These are phyloP conservation scores for Tritrichomonas musculus DNA, from an alignment of 208 protist species.

Conservation along the genomic window DNA sequence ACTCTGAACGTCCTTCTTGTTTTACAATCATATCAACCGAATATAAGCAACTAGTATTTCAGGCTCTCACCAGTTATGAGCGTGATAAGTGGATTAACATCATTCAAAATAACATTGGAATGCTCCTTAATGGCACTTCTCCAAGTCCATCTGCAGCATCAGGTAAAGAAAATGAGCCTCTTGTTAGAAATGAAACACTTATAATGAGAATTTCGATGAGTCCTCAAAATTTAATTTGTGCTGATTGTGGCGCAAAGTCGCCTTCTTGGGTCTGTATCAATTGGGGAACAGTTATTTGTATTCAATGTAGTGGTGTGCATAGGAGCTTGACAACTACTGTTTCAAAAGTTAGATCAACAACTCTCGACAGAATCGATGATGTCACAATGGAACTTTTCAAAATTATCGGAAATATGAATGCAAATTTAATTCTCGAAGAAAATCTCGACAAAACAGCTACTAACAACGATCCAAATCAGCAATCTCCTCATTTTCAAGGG, in stretches of 20 bases:
- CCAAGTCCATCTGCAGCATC: too few species aligned
- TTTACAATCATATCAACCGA: not conserved
- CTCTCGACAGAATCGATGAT: constrained; percentile 23
- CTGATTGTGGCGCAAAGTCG: not conserved
- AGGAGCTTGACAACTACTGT: not conserved
- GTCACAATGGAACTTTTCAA: constrained; percentile 32
- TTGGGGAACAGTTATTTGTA: constrained; percentile 2
- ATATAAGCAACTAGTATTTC: not conserved
- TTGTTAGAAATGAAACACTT: not conserved
- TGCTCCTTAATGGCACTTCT: not conserved
- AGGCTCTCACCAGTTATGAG: not conserved
- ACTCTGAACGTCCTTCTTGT: not conserved
- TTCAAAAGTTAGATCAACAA: constrained; percentile 32
- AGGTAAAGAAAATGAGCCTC: too few species aligned
- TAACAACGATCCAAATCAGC: too few species aligned
- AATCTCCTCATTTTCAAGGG: too few species aligned
- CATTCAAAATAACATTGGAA: not conserved
- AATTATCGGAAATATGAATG: constrained; percentile 40
- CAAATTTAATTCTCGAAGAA: constrained; percentile 35
- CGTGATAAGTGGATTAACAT: not conserved
- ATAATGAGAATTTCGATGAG: not conserved
- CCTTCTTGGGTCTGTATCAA: not conserved
- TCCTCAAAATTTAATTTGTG: not conserved
- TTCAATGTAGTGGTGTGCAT: constrained; percentile 30
- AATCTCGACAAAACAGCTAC: not conserved